phyloP scores from a whole-genome alignment of 306 rosid species.

The Comarum palustre region DNA sequence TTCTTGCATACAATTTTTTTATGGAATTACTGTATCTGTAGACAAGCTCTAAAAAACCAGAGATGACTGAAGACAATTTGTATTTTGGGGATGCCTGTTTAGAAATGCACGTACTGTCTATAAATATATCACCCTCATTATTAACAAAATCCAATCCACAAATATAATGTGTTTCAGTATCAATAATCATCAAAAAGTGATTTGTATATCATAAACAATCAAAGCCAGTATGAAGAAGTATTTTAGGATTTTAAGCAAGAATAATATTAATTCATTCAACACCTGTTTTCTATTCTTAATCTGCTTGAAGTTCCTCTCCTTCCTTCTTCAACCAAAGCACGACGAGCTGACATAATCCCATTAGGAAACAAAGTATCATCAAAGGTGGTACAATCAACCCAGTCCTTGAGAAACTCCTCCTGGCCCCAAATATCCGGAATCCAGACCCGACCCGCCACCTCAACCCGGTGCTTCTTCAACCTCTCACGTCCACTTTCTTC shows the following conservation, averaged over 20 bases:
- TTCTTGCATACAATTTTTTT: no score
- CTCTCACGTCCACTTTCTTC: constrained; percentile 66
- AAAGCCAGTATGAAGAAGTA: not conserved
- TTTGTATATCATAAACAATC: not conserved
- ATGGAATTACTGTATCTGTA: no score
- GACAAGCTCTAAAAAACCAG: not conserved
- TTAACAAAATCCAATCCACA: not conserved
- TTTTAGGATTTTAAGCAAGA: not conserved
- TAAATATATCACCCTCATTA: not conserved
- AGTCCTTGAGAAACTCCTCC: constrained; percentile 75
- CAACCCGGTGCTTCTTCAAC: constrained; percentile 66
- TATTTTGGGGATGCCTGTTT: no score
- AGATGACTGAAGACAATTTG: not conserved
- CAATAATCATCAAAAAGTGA: constrained; percentile 1
- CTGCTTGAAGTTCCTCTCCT: constrained; percentile 41
- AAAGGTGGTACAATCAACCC: constrained; percentile 74
- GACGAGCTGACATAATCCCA: constrained; percentile 59
- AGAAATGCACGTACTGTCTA: not conserved
- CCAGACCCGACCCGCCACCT: constrained; percentile 75
- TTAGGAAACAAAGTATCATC: constrained; percentile 62
- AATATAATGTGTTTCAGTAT: not conserved
- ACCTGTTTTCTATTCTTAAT: constrained; percentile 57
- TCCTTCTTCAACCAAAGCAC: constrained; percentile 61
- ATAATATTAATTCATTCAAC: constrained; percentile 17
- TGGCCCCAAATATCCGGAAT: constrained; percentile 95